Evolutionary conservation across 2,329 filamentous ascomycete genomes (phyloP), one percentile per base, ranked within the genome.

Genomic region (Alternaria sp.): DNA sequence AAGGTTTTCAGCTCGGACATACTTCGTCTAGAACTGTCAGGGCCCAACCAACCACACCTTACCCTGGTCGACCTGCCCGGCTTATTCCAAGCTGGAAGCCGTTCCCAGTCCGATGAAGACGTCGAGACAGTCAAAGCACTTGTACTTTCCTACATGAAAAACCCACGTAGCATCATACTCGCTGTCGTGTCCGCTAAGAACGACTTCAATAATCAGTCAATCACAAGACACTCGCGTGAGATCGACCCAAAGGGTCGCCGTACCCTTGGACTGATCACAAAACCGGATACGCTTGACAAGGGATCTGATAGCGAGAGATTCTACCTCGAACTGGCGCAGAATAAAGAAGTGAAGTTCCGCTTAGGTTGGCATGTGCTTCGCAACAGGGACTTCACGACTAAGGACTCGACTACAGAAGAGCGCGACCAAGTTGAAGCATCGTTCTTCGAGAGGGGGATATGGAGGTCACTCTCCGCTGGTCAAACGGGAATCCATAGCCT

Each of bases 161-260:
- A 84, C 28, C 70, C 78, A 12, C 81, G 86, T n/a, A 89, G 82
- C 66, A 87, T 90, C 54, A 86, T 89, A 1, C 75, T 89, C 0
- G 84, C 85, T 1, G 76, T 81, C 0, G 68, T 81, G 0, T 78
- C 75, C 2, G 78, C 79, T 0, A 77, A 76, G 53, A 75, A 78
- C 14, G 81, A 87, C 43, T 81, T 83, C 65, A 84, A 84, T 8
- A 84, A 87, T 20, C 88, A 91, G 66, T 76, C 80, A 2, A 83
- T 91, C 2, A 77, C 85, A 0, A 80, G 82, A 26, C 83, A 81
- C 11, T 81, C 81, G 0, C 76, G 80, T n/a, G 62, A 76, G 32
- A 81, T 86, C 34, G 85, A 88, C 65, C 79, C 77, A 1, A 63
- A 75, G 0, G 77, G 79, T 1, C 61, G 72, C 1, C 81, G 86